A percentile compares a stretch with the other conserved stretches of the same genome.
Conservation (phyloP, 2,329 filamentous ascomycete species). For the Fusarium sp. region DNA sequence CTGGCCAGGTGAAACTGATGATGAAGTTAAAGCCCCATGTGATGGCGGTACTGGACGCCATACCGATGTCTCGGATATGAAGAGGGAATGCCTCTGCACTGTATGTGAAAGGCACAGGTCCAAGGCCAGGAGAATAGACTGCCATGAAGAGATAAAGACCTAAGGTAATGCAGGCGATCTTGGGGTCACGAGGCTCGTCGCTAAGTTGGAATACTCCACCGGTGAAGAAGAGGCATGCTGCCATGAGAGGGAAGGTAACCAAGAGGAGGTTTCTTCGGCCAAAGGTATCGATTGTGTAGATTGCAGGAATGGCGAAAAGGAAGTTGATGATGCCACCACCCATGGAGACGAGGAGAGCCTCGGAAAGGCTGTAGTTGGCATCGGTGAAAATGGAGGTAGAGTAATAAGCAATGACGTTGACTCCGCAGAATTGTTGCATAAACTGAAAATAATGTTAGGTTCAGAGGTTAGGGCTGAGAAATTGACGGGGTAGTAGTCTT, state of each 20-base stretch:
- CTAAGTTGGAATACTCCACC: conserved; percentile 62
- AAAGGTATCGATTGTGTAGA: conserved; percentile 70
- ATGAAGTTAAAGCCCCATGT: conserved; percentile 57
- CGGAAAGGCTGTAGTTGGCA: conserved; percentile 55
- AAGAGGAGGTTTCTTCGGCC: conserved; percentile 67
- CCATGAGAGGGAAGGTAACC: conserved; percentile 69
- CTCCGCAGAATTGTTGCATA: conserved; percentile 53
- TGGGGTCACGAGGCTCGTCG: conserved; percentile 2
- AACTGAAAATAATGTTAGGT: conserved; percentile 36
- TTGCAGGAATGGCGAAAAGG: conserved; percentile 67
- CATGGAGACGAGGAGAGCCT: conserved; percentile 65
- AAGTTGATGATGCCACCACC: conserved; percentile 69
- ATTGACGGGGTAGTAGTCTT: background rate
- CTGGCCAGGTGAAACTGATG: conserved; percentile 52
- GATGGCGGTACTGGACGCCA: conserved; percentile 60
- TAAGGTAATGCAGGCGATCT: conserved; percentile 51
- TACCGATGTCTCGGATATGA: conserved; percentile 66
- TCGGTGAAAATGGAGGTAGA: conserved; percentile 58
- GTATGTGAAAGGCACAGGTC: conserved; percentile 70
- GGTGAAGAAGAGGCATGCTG: conserved; percentile 65
- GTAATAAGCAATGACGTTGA: conserved; percentile 70
- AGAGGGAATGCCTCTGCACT: conserved; percentile 69
- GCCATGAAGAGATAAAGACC: conserved; percentile 57
- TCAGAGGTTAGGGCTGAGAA: too few species aligned
- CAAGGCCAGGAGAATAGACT: conserved; percentile 63